Base-by-base conservation (phyloP, 495 filamentous ascomycete genomes). In the Xylaria sp. region DNA sequence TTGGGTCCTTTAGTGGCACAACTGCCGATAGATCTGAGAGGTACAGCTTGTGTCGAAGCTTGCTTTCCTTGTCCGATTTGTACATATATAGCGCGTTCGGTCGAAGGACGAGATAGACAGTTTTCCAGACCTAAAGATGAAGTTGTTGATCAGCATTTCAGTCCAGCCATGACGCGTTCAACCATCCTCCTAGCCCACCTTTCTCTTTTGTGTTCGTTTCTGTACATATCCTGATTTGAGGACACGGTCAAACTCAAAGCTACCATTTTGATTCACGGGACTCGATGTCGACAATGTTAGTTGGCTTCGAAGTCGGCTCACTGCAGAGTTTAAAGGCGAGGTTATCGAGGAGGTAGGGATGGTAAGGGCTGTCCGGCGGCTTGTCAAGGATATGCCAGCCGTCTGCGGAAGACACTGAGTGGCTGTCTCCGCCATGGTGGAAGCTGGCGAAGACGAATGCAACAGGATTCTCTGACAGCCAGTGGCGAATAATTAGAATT, bases 21-120 rank as follows among this genome's bases (percentile, higher is more conserved):
- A 97, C 93, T 5, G 95, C 95, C 5, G 95, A 97, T 68, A 98
- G 86, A 70, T 99, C 96, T 43, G 93, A 92, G 55, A 98, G 88
- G 76, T 88, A 89, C 71, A 99, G 89, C 74, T 97, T 94, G 74
- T 93, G 91, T 31, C 93, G 90, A 9, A 99, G 88, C 77, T 95
- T 93, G 74, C 91, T 92, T 77, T 97, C 94, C 75, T 93, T 91
- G 67, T 94, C 89, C 73, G 94, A 91, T 77, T 96, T 95, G 89
- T 99, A 99, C 71, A 97, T 93, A 44, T 93, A 98, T 29, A 98
- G 88, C n/a, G 93, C 86, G 76, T 97, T 97, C 1, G 95, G 94
- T 59, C 96, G 92, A 40, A 99, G 90, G 50, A 98, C 95, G 35
- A 99, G 86, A 80, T 93, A 95, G 65, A 93, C 90, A 15, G 90